Evolutionary conservation across 208 protist species (phyloP).

Genomic region (Strigomonas culicis): DNA sequence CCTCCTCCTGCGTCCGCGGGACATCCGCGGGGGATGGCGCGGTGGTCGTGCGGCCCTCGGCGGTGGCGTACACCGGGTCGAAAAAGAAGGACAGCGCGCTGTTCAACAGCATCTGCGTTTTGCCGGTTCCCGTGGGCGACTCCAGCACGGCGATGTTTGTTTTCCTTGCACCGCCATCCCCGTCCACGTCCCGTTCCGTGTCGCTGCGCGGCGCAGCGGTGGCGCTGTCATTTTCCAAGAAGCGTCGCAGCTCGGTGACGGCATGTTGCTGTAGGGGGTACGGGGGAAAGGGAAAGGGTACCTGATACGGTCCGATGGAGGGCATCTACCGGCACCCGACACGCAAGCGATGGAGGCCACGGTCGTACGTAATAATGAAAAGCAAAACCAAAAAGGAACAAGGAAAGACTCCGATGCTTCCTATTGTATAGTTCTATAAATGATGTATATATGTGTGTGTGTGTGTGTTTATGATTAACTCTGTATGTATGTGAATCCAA

Average conservation of each 20-base stretch:
- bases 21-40: not conserved
- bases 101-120: slow-evolving; percentile 93
- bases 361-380: too few species aligned
- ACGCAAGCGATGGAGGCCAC: too few species aligned
- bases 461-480: slow-evolving; percentile 15
- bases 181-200: too few species aligned
- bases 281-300: slow-evolving; percentile 77
- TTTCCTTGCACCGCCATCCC: not conserved
- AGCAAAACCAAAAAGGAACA: too few species aligned
- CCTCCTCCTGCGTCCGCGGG: not conserved
- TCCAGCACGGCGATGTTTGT: slow-evolving; percentile 88
- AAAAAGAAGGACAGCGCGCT: slow-evolving; percentile 66
- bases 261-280: slow-evolving; percentile 78
- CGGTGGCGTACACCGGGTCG: slow-evolving; percentile 6
- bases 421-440: slow-evolving; percentile 1
- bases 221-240: slow-evolving; percentile 23
- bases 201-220: too few species aligned
- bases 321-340: too few species aligned
- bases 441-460: slow-evolving; percentile 30
- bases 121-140: slow-evolving; percentile 95
- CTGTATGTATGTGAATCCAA: slow-evolving; percentile 15
- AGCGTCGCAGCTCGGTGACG: slow-evolving; percentile 47
- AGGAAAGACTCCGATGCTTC: too few species aligned
- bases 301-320: slow-evolving; percentile 38
- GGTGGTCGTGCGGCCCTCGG: not conserved